Evolutionary conservation across 2,329 filamentous ascomycete species (phyloP), one percentile per base, ranked within the genome.

Genomic region (Rachicladosporium sp.): DNA sequence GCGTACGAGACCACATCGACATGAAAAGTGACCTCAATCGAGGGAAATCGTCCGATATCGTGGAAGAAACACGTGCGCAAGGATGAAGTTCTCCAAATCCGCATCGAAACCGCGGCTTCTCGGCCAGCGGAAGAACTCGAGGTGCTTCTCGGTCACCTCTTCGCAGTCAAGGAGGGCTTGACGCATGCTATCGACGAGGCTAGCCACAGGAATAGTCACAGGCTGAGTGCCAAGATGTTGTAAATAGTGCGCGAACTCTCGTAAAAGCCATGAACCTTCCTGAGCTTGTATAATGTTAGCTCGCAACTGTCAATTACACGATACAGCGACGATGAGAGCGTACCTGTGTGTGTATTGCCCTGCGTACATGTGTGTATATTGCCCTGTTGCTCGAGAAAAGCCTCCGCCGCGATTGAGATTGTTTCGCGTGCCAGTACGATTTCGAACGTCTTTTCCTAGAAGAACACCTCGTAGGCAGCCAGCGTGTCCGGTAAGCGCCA

Each of bases 381-480:
- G 36, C 23, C 4, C 7, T 35, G 10, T n/a, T 38, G 23, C n/a
- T 51, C 48, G 12, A 46, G 11, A 36, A 53, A 54, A 7, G 44
- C 46, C 33, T 54, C 51, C 8, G 51, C 35, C 6, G 47, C 49
- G 15, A 48, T 37, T 6, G 41, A 40, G 23, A 49, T 33, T 9
- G 50, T 53, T 40, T 50, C 48, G 13, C 43, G 36, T 13, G 41
- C 48, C 21, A 54, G 29, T 11, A 49, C 51, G 12, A 41, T 34
- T 31, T 48, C 49, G 38, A 54, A 54, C 5, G 44, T 45, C 42
- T 49, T 49, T 33, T 54, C 51, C 50, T 45, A 54, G 40, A 49
- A 48, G 35, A 44, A 53, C 8, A 53, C 38, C 43, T 54, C 47
- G 19, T 50, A 48, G 15, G 46, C 50, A 13, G 43, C 38, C 30